Percentiles rank a stretch among this genome's conserved stretches.
phyloP scores from a whole-genome alignment of 352 stramenopile species.

The Lagenidium sp. region DNA sequence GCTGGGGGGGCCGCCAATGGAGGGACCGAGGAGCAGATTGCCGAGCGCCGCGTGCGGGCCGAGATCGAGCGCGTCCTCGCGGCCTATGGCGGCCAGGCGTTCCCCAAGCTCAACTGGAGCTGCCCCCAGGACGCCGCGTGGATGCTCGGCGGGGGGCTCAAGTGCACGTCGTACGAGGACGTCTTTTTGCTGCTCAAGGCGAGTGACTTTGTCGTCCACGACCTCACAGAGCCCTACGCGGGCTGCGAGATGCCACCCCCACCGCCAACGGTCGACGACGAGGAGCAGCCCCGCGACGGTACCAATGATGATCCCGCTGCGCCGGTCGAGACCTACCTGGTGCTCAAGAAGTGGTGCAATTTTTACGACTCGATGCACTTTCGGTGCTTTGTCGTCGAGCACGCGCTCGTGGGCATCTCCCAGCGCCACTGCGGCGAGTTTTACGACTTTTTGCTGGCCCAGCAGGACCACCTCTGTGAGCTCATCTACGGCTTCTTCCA shows the following conservation, averaged over 20 bases:
- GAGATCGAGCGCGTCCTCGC: constrained; percentile 62
- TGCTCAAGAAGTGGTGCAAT: constrained; percentile 94
- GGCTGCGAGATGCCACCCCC: constrained; percentile 14
- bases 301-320: too few species aligned
- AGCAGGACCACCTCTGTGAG: constrained; percentile 64
- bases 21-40: too few species aligned
- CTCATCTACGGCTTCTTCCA: constrained; percentile 61
- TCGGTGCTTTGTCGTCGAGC: constrained; percentile 86
- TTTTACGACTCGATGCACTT: constrained; percentile 95
- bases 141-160: constrained; percentile 76
- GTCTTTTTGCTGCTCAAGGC: constrained; percentile 75
- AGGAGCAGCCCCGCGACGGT: constrained; percentile 11
- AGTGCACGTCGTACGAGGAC: constrained; percentile 77
- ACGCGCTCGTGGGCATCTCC: constrained; percentile 80
- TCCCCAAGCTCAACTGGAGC: constrained; percentile 94
- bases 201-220: constrained; percentile 86
- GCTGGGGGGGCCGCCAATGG: constrained; percentile 18
- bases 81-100: constrained; percentile 53
- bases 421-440: constrained; percentile 90
- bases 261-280: too few species aligned
- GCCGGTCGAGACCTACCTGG: too few species aligned
- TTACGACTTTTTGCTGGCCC: constrained; percentile 81
- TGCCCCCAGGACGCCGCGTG: constrained; percentile 89
- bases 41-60: constrained; percentile 18
- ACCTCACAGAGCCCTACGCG: constrained; percentile 83